Percentiles rank a stretch among this genome's conserved stretches.
These are phyloP conservation scores for Pseudopithomyces chartarum DNA, from an alignment of 2,329 filamentous ascomycete genomes.

Conservation along the genomic window DNA sequence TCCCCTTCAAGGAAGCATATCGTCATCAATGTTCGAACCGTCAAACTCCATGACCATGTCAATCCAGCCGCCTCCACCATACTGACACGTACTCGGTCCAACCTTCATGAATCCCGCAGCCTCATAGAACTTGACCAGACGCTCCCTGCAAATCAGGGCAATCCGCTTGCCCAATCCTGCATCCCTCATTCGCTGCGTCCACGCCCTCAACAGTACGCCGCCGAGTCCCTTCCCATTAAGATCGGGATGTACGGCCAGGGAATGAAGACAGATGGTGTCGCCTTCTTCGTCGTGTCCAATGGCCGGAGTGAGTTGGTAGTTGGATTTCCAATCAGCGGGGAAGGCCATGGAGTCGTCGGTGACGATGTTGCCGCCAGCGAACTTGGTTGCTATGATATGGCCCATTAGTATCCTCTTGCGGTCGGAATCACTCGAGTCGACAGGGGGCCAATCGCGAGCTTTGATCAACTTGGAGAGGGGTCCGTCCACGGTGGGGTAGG, in stretches of 20 bases:
- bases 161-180: constrained; percentile 73
- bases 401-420: constrained; percentile 71
- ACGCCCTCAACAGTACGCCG: constrained; percentile 73
- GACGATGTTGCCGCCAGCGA: constrained; percentile 62
- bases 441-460: constrained; percentile 58
- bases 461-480: constrained; percentile 58
- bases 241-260: constrained; percentile 76
- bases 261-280: constrained; percentile 79
- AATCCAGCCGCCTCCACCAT: constrained; percentile 80
- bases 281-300: constrained; percentile 75
- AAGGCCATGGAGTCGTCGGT: constrained; percentile 78
- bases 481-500: constrained; percentile 56
- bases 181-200: constrained; percentile 75
- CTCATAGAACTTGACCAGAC: constrained; percentile 76
- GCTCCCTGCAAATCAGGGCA: constrained; percentile 76
- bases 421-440: constrained; percentile 64
- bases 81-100: constrained; percentile 71
- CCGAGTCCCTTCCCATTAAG: constrained; percentile 77
- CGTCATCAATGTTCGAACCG: constrained; percentile 13
- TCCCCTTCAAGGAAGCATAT: constrained; percentile 13
- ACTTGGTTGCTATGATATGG: constrained; percentile 78
- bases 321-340: constrained; percentile 68
- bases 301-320: constrained; percentile 35
- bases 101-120: constrained; percentile 71
- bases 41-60: constrained; percentile 68